These are phyloP conservation scores for Cyclotella atomus DNA, from an alignment of 108 stramenopile species.

Conservation along the genomic window DNA sequence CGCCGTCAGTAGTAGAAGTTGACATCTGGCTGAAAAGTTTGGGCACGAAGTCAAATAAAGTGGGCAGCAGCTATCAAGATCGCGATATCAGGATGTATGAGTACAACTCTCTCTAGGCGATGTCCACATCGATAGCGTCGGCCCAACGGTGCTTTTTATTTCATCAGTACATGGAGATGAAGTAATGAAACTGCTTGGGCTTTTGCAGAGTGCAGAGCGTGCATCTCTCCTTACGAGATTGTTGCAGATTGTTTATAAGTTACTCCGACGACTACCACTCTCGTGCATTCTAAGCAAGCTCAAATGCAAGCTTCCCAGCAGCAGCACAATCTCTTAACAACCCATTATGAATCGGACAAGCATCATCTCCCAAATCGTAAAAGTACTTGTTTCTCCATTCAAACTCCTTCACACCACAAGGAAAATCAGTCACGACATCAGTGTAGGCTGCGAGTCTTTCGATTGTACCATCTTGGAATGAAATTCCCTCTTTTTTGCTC, in stretches of 20 bases:
- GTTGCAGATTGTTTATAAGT: neutral
- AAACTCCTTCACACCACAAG: constrained; percentile 93
- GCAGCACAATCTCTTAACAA: constrained; percentile 66
- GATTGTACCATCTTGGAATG: constrained; percentile 57
- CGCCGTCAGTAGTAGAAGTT: neutral
- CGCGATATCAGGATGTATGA: neutral
- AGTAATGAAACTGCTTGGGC: neutral
- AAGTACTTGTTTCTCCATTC: constrained; percentile 92
- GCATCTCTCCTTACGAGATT: neutral
- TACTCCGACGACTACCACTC: too few relatives aligned
- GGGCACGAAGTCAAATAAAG: neutral
- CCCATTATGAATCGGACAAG: constrained; percentile 73
- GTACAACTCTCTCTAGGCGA: neutral
- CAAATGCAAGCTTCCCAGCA: constrained; percentile 66
- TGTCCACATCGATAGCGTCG: neutral
- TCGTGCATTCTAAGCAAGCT: too few relatives aligned
- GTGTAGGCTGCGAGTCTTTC: constrained; percentile 89
- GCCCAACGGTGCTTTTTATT: neutral
- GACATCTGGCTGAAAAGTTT: neutral
- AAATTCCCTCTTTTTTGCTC: constrained; percentile 62
- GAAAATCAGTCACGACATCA: constrained; percentile 90
- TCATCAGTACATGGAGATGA: neutral
- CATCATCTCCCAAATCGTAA: constrained; percentile 68
- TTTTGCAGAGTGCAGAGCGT: neutral
- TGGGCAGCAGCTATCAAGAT: neutral